Evolutionary conservation across 2,329 filamentous ascomycete species (phyloP).

Genomic region (Fusarium torreyae): DNA sequence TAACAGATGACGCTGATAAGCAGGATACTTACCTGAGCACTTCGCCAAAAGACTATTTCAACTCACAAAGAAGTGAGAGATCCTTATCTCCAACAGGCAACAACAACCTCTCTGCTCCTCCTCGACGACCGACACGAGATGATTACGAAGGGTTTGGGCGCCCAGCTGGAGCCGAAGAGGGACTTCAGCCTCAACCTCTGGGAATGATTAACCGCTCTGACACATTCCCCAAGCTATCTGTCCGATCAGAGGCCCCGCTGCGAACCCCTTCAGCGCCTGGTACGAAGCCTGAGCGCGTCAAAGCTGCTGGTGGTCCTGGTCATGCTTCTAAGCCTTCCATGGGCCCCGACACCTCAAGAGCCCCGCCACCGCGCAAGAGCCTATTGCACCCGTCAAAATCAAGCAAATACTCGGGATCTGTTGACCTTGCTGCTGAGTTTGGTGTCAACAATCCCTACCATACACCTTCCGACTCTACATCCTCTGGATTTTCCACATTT

Average conservation of each 20-base stretch:
- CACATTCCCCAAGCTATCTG: constrained; percentile 65
- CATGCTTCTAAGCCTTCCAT: constrained; percentile 59
- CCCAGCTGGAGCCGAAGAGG: constrained; percentile 57
- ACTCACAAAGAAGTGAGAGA: constrained; percentile 17
- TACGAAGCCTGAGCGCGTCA: constrained; percentile 57
- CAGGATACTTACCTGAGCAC: constrained; percentile 41
- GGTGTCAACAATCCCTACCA: constrained; percentile 76
- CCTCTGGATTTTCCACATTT: constrained; percentile 74
- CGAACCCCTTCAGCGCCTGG: constrained; percentile 66
- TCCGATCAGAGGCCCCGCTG: constrained; percentile 56
- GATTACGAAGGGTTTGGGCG: constrained; percentile 73
- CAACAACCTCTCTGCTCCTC: constrained; percentile 53
- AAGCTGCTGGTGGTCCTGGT: constrained; percentile 47
- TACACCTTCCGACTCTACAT: constrained; percentile 73
- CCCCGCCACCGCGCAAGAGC: constrained; percentile 68
- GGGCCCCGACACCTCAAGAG: constrained; percentile 66
- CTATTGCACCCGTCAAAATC: constrained; percentile 60
- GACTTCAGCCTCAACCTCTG: constrained; percentile 56
- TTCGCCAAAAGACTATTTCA: constrained; percentile 38
- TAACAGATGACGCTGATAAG: constrained; percentile 33
- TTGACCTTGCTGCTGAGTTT: constrained; percentile 73
- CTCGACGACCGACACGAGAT: constrained; percentile 63
- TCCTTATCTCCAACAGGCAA: constrained; percentile 38
- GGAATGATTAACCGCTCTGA: constrained; percentile 63
- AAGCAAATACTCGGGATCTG: constrained; percentile 58